A percentile compares a stretch with the other conserved stretches of the same genome.
These are phyloP conservation scores for Candida pseudoviswanathii DNA, from an alignment of 1,139 yeast genomes.

Conservation along the genomic window DNA sequence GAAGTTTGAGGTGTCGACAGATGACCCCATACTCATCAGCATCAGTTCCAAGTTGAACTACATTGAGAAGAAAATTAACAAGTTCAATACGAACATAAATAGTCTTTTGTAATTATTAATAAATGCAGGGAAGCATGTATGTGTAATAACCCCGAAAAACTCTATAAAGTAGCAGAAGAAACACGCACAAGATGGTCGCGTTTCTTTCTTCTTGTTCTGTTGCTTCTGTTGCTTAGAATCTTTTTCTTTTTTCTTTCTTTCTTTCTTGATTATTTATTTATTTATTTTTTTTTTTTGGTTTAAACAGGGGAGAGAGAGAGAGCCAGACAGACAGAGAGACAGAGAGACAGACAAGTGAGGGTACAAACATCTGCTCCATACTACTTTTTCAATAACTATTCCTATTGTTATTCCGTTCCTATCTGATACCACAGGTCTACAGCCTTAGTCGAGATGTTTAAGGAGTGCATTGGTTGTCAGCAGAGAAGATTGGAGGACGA, in stretches of 20 bases:
- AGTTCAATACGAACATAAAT: constrained; percentile 1
- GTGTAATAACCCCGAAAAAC: not conserved
- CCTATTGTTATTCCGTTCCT: not conserved
- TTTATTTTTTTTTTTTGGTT: not conserved
- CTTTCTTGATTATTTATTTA: not conserved
- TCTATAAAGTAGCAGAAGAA: not conserved
- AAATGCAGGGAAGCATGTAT: not conserved
- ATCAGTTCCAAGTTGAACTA: constrained; percentile 48
- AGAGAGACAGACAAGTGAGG: too few relatives aligned
- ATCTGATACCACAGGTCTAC: not conserved
- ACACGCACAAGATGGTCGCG: not conserved
- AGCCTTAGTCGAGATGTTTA: not conserved
- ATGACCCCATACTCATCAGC: constrained; percentile 48
- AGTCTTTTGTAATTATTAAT: not conserved
- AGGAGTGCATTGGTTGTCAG: constrained; percentile 1
- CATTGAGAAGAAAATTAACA: constrained; percentile 25
- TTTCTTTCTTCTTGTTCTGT: not conserved
- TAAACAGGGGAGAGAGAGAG: too few relatives aligned
- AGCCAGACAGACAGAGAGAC: too few relatives aligned
- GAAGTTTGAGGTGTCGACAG: constrained; percentile 46
- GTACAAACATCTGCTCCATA: too few relatives aligned
- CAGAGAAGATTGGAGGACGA: constrained; percentile 1
- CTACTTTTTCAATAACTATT: not conserved
- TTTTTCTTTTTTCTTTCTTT: not conserved
- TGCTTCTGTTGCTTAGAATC: not conserved